Evolutionary conservation across 176 grass and related monocot genomes (phyloP).

Genomic region (Phragmites australis): DNA sequence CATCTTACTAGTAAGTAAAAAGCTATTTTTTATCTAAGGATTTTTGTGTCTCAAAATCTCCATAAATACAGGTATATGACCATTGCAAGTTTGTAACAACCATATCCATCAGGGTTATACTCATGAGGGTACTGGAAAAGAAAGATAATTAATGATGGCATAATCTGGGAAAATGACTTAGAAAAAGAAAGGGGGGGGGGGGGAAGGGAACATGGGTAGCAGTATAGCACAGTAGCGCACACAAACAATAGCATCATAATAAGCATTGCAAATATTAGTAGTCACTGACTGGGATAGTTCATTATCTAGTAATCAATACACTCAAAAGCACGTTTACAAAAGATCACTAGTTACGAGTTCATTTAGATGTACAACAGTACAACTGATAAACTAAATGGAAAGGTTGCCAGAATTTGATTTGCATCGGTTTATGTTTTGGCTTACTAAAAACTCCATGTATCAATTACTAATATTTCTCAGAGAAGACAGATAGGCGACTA

Average conservation of each 20-base stretch:
- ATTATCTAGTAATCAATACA: constrained; percentile 1
- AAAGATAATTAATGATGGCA: neutral
- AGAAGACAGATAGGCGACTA: neutral
- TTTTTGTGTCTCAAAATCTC: neutral
- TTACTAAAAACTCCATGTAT: neutral
- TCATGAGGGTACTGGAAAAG: constrained; percentile 3
- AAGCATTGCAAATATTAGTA: constrained; percentile 4
- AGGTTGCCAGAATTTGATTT: neutral
- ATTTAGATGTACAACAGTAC: neutral
- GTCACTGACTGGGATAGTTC: neutral
- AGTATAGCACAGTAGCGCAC: too few relatives aligned
- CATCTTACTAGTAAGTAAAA: neutral
- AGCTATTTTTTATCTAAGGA: neutral
- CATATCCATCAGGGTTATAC: neutral
- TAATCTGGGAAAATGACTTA: neutral
- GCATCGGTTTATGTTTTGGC: neutral
- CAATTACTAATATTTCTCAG: neutral
- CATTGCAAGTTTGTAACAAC: neutral
- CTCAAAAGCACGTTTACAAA: neutral
- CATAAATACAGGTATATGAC: neutral
- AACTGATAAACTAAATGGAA: neutral
- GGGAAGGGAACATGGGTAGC: too few relatives aligned
- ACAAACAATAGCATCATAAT: neutral
- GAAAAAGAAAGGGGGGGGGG: neutral
- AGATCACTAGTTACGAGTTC: neutral